Conservation (phyloP, 1,284 basidiomycete species). For the Rhodotorula sp. region DNA sequence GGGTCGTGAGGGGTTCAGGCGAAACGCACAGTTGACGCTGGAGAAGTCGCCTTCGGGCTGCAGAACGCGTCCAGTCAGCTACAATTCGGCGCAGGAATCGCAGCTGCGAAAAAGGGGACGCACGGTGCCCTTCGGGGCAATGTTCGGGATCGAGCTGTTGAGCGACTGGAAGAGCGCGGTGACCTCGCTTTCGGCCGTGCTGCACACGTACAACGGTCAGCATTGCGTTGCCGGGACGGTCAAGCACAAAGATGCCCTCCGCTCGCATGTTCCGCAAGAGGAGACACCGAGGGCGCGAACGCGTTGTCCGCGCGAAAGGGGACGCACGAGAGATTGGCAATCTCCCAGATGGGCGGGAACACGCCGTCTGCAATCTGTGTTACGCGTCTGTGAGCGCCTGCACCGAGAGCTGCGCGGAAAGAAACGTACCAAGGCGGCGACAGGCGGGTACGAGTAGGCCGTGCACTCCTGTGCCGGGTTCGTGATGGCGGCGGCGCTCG, state of each 20-base stretch:
- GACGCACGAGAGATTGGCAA: constrained; percentile 28
- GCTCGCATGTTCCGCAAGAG: too few species aligned
- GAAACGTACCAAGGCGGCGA: constrained; percentile 16
- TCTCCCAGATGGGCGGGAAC: constrained; percentile 34
- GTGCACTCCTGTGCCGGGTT: constrained; percentile 26
- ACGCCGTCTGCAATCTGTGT: constrained; percentile 12
- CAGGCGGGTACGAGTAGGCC: constrained; percentile 22
- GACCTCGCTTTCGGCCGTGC: constrained; percentile 18
- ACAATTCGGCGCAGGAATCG: too few species aligned
- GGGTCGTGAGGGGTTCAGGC: too few species aligned
- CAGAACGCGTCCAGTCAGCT: background rate
- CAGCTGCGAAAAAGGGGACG: background rate
- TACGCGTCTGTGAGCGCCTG: background rate
- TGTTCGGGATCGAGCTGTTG: constrained; percentile 41
- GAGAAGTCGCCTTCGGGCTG: constrained; percentile 36
- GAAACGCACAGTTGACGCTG: constrained; percentile 30
- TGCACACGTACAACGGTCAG: background rate
- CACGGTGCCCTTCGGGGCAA: constrained; percentile 39
- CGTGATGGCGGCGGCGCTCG: constrained; percentile 17
- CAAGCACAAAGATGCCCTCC: too few species aligned
- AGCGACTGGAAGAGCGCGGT: constrained; percentile 39
- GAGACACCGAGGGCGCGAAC: too few species aligned
- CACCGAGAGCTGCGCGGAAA: too few species aligned
- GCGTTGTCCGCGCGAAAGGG: background rate
- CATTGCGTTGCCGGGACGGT: too few species aligned